These are phyloP conservation scores for Tetracladium marchalianum DNA, from an alignment of 495 filamentous ascomycete species.

Conservation along the genomic window DNA sequence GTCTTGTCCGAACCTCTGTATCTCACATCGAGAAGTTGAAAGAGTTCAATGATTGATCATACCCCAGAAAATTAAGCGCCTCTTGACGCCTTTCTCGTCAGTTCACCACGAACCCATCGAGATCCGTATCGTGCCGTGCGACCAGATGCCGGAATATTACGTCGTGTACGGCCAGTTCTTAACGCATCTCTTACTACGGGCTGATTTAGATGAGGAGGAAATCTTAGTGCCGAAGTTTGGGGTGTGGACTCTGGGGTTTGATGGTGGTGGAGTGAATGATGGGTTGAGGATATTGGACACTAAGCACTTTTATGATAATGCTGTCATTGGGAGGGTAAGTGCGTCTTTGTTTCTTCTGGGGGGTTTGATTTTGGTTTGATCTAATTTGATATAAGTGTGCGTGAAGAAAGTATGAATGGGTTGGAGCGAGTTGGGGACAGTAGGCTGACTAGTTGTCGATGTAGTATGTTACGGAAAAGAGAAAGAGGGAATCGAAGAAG, in stretches of 20 bases:
- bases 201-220: constrained; percentile 1
- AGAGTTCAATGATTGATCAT: too few species aligned
- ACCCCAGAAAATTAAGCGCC: not conserved
- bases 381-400: too few species aligned
- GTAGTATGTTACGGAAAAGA: constrained; percentile 2
- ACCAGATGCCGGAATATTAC: not conserved
- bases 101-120: not conserved
- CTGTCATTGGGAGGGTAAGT: not conserved
- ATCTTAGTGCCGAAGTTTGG: constrained; percentile 6
- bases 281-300: not conserved
- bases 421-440: too few species aligned
- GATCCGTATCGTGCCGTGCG: not conserved
- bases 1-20: too few species aligned
- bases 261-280: not conserved
- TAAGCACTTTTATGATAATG: constrained; percentile 9
- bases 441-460: too few species aligned
- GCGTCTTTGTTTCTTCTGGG: too few species aligned
- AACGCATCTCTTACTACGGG: constrained; percentile 1
- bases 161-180: constrained; percentile 2
- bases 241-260: constrained; percentile 2
- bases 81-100: not conserved
- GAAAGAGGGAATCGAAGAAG: not conserved
- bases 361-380: too few species aligned
- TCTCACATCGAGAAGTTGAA: too few species aligned
- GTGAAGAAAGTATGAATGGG: too few species aligned